A percentile compares a stretch with the other conserved stretches of the same genome.
Evolutionary conservation across 2,329 filamentous ascomycete species (phyloP).

Genomic region (Hypoxylon sp.): DNA sequence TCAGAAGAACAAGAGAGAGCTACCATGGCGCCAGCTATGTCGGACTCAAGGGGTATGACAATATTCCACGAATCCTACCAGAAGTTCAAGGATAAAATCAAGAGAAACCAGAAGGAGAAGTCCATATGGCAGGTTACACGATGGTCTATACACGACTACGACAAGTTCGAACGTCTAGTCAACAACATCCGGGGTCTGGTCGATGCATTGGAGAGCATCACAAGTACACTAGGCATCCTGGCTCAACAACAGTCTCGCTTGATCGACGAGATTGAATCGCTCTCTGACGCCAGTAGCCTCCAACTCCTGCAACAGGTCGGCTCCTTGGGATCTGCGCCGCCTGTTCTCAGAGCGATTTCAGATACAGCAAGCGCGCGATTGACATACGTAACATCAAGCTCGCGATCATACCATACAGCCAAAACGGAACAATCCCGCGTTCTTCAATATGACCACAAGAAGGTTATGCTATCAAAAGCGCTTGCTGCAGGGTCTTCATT

Average conservation of each 20-base stretch:
- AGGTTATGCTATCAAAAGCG: not conserved
- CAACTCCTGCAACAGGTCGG: not conserved
- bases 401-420: conserved; percentile 3
- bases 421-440: conserved; percentile 2
- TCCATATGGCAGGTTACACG: conserved; percentile 6
- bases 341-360: not conserved
- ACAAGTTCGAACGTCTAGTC: conserved; percentile 1
- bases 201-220: conserved; percentile 9
- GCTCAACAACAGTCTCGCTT: conserved; percentile 3
- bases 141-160: conserved; percentile 8
- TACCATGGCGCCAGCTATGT: not conserved
- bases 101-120: conserved; percentile 1
- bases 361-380: conserved; percentile 7
- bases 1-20: conserved; percentile 7
- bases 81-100: not conserved
- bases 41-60: conserved; percentile 2
- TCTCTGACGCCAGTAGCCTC: conserved; percentile 2
- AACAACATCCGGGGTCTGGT: conserved; percentile 3
- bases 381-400: conserved; percentile 7
- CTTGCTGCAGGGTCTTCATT: not conserved
- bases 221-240: conserved; percentile 1
- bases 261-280: conserved; percentile 3
- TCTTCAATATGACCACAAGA: not conserved
- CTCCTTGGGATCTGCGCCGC: not conserved
- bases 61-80: conserved; percentile 5